A percentile compares a stretch with the other conserved stretches of the same genome.
Conservation (phyloP, 768 basidiomycete genomes). For the Lactarius tabidus region DNA sequence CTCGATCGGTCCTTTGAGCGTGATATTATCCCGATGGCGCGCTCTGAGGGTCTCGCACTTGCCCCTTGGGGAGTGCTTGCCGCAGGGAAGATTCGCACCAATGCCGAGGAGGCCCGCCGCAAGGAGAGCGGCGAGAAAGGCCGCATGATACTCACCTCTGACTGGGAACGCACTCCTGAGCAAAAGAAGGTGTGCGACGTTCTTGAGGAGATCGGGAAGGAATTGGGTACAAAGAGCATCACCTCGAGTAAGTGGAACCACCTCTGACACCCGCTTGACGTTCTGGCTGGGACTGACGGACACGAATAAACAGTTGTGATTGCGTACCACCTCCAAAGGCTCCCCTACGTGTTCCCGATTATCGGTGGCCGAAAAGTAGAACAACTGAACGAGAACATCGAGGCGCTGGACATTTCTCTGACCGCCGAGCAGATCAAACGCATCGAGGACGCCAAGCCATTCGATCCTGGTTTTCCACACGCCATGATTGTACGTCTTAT, state of each 20-base stretch:
- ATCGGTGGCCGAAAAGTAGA: conserved; percentile 47
- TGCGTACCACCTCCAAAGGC: conserved; percentile 47
- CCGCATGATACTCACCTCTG: conserved; percentile 23
- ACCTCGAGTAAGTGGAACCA: conserved; percentile 11
- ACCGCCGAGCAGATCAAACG: conserved; percentile 40
- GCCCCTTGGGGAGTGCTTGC: conserved; percentile 42
- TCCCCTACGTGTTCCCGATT: conserved; percentile 45
- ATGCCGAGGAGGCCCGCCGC: conserved; percentile 36
- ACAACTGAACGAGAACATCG: conserved; percentile 42
- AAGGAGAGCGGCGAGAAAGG: conserved; percentile 36
- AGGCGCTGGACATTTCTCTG: conserved; percentile 42
- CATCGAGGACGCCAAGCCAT: conserved; percentile 38
- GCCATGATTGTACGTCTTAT: conserved; percentile 26
- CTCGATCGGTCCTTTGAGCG: conserved; percentile 38
- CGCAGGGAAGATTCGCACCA: conserved; percentile 38
- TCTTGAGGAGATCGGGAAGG: conserved; percentile 39
- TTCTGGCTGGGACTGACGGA: background rate
- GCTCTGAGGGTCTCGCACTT: conserved; percentile 36
- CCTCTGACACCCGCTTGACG: too few relatives aligned
- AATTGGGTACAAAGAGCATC: conserved; percentile 36
- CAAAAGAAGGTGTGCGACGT: conserved; percentile 34
- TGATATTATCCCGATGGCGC: conserved; percentile 39
- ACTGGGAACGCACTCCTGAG: conserved; percentile 36
- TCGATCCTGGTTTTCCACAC: conserved; percentile 41
- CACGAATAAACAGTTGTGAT: conserved; percentile 36